phyloP scores from a whole-genome alignment of 139 green algal species.

The Ettlia oleoabundans region DNA sequence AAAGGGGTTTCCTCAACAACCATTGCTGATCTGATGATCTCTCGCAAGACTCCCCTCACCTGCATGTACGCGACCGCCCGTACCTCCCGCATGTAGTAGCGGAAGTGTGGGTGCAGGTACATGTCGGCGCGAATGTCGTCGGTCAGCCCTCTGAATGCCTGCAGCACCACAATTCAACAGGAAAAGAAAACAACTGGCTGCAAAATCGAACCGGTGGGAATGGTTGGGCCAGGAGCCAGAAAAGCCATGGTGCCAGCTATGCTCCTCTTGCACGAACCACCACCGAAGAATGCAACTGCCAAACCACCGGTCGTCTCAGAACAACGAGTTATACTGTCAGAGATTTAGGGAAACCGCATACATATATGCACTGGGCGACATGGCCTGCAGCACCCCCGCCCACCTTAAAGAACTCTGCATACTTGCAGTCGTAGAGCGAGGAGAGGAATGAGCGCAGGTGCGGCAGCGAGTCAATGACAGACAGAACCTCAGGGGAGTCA shows the following conservation, averaged over 20 bases:
- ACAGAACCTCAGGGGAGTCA: constrained; percentile 94
- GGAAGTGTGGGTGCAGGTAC: constrained; percentile 87
- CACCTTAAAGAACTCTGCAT: constrained; percentile 90
- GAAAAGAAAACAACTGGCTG: too few species aligned
- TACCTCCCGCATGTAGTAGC: constrained; percentile 94
- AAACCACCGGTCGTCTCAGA: too few species aligned
- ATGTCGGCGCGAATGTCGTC: constrained; percentile 73
- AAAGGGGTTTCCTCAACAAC: too few species aligned
- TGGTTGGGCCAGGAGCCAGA: too few species aligned
- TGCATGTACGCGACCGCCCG: constrained; percentile 90
- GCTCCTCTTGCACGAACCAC: background rate
- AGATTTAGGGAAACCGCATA: too few species aligned
- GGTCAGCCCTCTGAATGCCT: constrained; percentile 76
- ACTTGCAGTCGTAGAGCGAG: constrained; percentile 91
- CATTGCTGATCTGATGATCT: too few species aligned
- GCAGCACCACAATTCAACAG: background rate
- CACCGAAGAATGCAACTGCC: background rate
- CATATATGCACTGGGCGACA: background rate
- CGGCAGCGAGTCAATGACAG: constrained; percentile 88
- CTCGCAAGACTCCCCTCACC: constrained; percentile 37
- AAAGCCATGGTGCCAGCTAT: too few species aligned
- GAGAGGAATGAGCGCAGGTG: constrained; percentile 84
- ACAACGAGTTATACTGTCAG: too few species aligned
- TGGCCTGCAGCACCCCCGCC: too few species aligned
- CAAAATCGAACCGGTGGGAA: too few species aligned